Conservation (phyloP, 306 rosid species). For the Luffa aegyptiaca region DNA sequence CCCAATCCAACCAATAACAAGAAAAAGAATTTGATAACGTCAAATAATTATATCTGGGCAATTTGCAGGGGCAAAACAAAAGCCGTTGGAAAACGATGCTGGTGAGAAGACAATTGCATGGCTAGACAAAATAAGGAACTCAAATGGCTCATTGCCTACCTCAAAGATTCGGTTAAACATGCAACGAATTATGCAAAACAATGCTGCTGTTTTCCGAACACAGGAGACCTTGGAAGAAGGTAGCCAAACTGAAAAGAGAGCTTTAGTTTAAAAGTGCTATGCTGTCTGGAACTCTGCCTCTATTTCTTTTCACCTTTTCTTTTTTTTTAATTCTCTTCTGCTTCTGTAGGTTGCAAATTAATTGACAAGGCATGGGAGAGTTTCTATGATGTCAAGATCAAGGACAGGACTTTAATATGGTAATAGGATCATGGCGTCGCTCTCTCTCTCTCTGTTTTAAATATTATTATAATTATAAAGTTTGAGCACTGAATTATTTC, state of each 20-base stretch:
- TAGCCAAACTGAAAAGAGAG: constrained; percentile 10
- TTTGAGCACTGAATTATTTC: background rate
- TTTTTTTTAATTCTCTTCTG: background rate
- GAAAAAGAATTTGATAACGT: background rate
- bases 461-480: background rate
- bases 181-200: constrained; percentile 93
- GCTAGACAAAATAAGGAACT: constrained; percentile 84
- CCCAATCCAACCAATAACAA: background rate
- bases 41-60: constrained; percentile 8
- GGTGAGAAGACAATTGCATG: constrained; percentile 91
- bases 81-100: constrained; percentile 81
- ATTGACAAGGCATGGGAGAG: constrained; percentile 70
- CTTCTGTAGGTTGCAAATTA: constrained; percentile 49
- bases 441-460: background rate
- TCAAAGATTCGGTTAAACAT: constrained; percentile 75
- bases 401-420: constrained; percentile 79
- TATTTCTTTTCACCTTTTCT: background rate
- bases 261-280: background rate
- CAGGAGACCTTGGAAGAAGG: constrained; percentile 93
- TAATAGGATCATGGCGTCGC: constrained; percentile 11
- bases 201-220: constrained; percentile 98
- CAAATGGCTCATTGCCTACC: constrained; percentile 80
- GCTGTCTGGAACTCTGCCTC: background rate
- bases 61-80: constrained; percentile 66
- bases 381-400: constrained; percentile 55